Percentiles rank a stretch among this genome's conserved stretches.
Evolutionary conservation across 805 yeast genomes (phyloP).

Genomic region (Wickerhamomyces chambardii): DNA sequence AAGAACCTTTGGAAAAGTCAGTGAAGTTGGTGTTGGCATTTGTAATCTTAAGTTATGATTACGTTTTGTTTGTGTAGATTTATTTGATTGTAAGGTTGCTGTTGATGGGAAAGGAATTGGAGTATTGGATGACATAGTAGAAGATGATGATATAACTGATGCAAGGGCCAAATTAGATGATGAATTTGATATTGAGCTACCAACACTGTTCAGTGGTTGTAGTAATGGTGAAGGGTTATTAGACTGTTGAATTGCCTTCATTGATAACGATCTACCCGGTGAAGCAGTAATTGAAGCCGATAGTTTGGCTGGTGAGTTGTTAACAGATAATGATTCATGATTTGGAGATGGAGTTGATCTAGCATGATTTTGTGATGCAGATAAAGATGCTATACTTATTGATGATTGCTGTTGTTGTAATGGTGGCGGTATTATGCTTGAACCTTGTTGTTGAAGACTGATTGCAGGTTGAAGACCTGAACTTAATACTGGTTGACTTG

Average conservation of each 20-base stretch:
- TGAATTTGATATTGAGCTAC: conserved; percentile 8
- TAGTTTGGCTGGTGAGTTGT: conserved; percentile 20
- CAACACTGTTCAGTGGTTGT: conserved; percentile 26
- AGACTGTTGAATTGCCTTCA: conserved; percentile 22
- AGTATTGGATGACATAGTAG: background rate
- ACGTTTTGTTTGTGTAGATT: conserved; percentile 17
- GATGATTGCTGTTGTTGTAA: conserved; percentile 10
- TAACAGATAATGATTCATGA: conserved; percentile 15
- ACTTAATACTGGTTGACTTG: conserved; percentile 6
- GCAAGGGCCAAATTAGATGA: background rate
- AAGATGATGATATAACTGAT: background rate
- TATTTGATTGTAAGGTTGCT: no score
- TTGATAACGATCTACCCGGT: conserved; percentile 30
- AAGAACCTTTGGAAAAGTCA: conserved; percentile 13
- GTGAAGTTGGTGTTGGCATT: conserved; percentile 64
- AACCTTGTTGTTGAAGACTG: background rate
- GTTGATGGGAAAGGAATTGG: no score
- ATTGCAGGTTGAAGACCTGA: conserved; percentile 3
- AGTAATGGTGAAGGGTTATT: conserved; percentile 16
- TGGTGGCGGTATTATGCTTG: background rate
- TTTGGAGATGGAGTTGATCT: conserved; percentile 40
- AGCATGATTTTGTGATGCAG: conserved; percentile 13
- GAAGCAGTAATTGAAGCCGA: conserved; percentile 17
- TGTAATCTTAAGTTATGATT: conserved; percentile 53
- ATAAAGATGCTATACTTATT: conserved; percentile 7